These are phyloP conservation scores for Pythium coloratum DNA, from an alignment of 352 stramenopile genomes.

Conservation along the genomic window DNA sequence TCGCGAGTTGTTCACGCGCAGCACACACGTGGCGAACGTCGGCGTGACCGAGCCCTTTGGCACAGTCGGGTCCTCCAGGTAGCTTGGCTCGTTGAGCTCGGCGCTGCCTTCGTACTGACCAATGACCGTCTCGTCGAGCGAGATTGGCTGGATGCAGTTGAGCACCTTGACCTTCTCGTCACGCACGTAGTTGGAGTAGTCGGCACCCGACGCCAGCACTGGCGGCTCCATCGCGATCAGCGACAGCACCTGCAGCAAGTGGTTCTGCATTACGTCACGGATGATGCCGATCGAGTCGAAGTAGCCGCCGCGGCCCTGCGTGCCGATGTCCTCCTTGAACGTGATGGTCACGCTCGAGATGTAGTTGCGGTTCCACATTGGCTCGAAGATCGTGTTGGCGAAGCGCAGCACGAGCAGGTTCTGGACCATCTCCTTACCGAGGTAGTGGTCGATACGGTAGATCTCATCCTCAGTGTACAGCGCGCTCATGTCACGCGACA, in stretches of 20 bases:
- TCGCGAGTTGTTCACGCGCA: constrained; percentile 94
- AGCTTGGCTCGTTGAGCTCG: constrained; percentile 87
- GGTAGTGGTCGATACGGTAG: constrained; percentile 97
- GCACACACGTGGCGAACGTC: constrained; percentile 91
- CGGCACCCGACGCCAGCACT: constrained; percentile 77
- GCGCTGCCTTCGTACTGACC: constrained; percentile 94
- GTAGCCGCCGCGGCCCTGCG: constrained; percentile 94
- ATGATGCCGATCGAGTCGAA: constrained; percentile 99
- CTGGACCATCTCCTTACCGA: constrained; percentile 98
- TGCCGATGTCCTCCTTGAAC: constrained; percentile 98
- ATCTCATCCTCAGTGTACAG: constrained; percentile 89
- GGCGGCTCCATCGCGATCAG: constrained; percentile 97
- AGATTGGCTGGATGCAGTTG: constrained; percentile 93
- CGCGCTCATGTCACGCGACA: constrained; percentile 85
- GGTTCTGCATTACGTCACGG: constrained; percentile 99
- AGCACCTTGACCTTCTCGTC: constrained; percentile 99
- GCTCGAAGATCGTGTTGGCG: constrained; percentile 96
- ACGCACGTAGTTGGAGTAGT: constrained; percentile 92
- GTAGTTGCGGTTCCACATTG: constrained; percentile 96
- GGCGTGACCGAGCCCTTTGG: constrained; percentile 90
- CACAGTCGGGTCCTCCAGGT: constrained; percentile 96
- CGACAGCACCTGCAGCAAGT: constrained; percentile 98
- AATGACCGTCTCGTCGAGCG: constrained; percentile 94
- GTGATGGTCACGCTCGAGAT: constrained; percentile 96
- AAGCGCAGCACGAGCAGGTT: constrained; percentile 97